Evolutionary conservation across 805 yeast genomes (phyloP).

Genomic region (Grigorovia humatica): DNA sequence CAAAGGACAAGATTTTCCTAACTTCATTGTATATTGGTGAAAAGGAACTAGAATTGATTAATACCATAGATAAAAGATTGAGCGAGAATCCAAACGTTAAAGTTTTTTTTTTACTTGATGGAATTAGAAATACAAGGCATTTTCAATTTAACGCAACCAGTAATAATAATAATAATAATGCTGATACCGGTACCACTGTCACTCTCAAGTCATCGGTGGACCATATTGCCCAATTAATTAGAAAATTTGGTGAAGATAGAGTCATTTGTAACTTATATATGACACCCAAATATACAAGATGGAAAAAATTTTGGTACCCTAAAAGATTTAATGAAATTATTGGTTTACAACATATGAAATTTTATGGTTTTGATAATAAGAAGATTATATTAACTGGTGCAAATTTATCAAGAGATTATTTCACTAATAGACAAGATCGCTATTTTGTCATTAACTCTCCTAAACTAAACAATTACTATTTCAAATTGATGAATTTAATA

Average conservation of each 20-base stretch:
- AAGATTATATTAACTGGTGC: conserved; percentile 88
- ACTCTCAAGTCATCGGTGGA: conserved; percentile 54
- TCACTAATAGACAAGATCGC: conserved; percentile 89
- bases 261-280: conserved; percentile 79
- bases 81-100: conserved; percentile 46
- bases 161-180: not conserved
- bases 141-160: conserved; percentile 43
- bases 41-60: conserved; percentile 63
- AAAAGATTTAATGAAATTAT: conserved; percentile 79
- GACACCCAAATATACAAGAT: conserved; percentile 74
- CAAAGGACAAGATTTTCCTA: conserved; percentile 61
- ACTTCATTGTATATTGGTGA: conserved; percentile 84
- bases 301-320: conserved; percentile 58
- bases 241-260: conserved; percentile 50
- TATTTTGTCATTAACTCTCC: conserved; percentile 61
- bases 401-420: conserved; percentile 81
- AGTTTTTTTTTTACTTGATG: conserved; percentile 73
- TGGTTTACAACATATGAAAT: conserved; percentile 95
- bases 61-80: conserved; percentile 52
- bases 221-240: conserved; percentile 54
- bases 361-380: conserved; percentile 91
- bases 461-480: conserved; percentile 60
- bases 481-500: conserved; percentile 55
- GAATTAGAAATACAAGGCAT: conserved; percentile 86
- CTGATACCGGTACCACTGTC: not conserved